Base-by-base conservation (phyloP, 768 basidiomycete species). In the Boletales sp. region DNA sequence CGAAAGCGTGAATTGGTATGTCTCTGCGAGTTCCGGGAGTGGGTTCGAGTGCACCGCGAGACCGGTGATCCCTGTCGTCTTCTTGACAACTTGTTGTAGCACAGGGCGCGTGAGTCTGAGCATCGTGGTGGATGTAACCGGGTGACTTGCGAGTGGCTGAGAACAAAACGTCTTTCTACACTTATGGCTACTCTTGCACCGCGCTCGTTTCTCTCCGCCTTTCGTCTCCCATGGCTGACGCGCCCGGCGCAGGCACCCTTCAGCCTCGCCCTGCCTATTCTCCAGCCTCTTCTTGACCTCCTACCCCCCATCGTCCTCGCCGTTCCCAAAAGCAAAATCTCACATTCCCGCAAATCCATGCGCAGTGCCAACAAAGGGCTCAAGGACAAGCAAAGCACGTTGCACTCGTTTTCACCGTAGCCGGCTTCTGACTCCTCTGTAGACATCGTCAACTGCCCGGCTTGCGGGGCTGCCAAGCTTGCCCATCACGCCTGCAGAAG, bases 271-370 rank as follows among this genome's bases (percentile, higher is more conserved):
- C 54, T 75, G 43, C 78, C 75, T 11, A 54, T 71, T 5, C 60
- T 80, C 34, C 72, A 73, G 34, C 73, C 76, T 3, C 68, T 86
- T 18, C 69, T 76, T 36, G 90, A 94, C 54, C 80, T 97, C 39
- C 78, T 97, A 53, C 94, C 94, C 12, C 79, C 93, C 1, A 83
- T 94, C 66, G 73, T 97, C 17, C 80, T 93, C 38, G 93, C 94
- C 21, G 95, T 95, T 2, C 95, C 95, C 21, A 97, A 97, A 72
- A 87, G 86, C 67, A 94, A 94, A 71, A 79, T 84, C 11, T 93
- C 94, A 0, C 94, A 97, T 70, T 93, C 91, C 18, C 78, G 90
- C 45, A 98, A 98, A 69, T 80, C 86, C n/a, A 95, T 95, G 93
- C 79, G 94, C 37, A 84, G 83, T 54, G 87, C 94, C 14, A 93